Evolutionary conservation across 352 stramenopile genomes (phyloP), one percentile per base, ranked within the genome.

Genomic region (Phytopythium cucurbitacearum): DNA sequence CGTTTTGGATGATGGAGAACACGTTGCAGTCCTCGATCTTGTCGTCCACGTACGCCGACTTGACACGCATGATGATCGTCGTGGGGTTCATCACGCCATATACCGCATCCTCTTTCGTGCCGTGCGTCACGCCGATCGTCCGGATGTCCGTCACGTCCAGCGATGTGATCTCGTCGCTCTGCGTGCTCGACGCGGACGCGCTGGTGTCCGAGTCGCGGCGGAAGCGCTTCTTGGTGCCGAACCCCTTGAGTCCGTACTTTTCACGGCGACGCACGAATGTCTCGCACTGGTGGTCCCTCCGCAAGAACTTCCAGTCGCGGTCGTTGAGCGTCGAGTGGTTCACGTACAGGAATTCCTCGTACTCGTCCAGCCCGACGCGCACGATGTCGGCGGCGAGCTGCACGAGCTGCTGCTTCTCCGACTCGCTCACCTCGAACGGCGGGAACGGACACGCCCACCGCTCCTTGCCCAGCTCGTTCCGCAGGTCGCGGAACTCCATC

Each of bases 231-330:
- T 28, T 53, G n/a, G 47, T 53, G 21, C 47, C 47, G 37, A 53
- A 53, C 9, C 47, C 47, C 35, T 42, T 40, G 1, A 53, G 47
- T n/a, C 47, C 47, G 35, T 53, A 53, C 36, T 44, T 44, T 11
- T 53, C 47, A 35, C 34, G 47, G 15, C 36, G 47, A n/a, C 47
- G 47, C 35, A 53, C 47, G 34, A 53, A 53, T 36, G 47, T 53
- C n/a, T 53, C 47, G 47, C 47, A 53, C 36, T 87, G 70, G 52
- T 90, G 76, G 38, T 73, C 73, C 42, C 71, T 74, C 65, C 81
- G 86, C 28, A 90, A 40, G 42, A 72, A 42, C 60, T 90, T 90
- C 80, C 80, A 90, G n/a, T 77, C 65, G 35, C 66, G 75, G 34
- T 62, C 56, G 41, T 80, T 58, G 40, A 81, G 62, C 36, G 9